Base-by-base conservation (phyloP, 2,329 filamentous ascomycete genomes). In the Emmonsia crescens region DNA sequence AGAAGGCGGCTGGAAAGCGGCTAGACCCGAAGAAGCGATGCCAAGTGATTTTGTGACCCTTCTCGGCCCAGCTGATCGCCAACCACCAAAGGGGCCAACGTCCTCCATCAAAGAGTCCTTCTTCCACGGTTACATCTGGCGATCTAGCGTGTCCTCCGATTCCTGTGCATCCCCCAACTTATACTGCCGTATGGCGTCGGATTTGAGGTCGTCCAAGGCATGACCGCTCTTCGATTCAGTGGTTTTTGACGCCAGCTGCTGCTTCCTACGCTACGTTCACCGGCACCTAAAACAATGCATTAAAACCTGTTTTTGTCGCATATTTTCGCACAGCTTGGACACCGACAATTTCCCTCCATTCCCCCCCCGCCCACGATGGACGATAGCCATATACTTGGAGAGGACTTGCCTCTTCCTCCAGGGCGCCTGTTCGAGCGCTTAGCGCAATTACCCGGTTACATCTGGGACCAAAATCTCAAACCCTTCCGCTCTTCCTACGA, bases 371-470 rank as follows among this genome's bases (percentile, higher is more conserved):
- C 24, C 40, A 29, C 46, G n/a, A 70, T 70, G 68, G 68, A 69
- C 57, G 66, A 69, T 44, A 62, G 62, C 60, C 67, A 70, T 65
- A 69, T 78, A 57, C 69, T 79, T 57, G 76, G 75, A 62, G 77
- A 79, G 61, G 77, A 79, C 66, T 70, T 79, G 63, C 77, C 77
- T 64, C 73, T 79, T 71, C 85, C 86, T 63, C 87, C 87, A 51
- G 79, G 82, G 66, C 84, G 86, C 68, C 82, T 92, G 60, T 88
- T 86, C 68, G 87, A 91, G 72, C 84, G 89, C 58, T 80, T 92
- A 66, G 81, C 83, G 64, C 87, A 89, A 72, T 81, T 92, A 66
- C 81, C 86, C 54, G 88, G 88, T 60, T 91, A 90, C 72, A 84
- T 82, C 6, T 92, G 89, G 89, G 87, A 91, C 73, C 87, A 89